Evolutionary conservation across 2,329 filamentous ascomycete species (phyloP), one percentile per base, ranked within the genome.

Genomic region (Neonectria faginata): DNA sequence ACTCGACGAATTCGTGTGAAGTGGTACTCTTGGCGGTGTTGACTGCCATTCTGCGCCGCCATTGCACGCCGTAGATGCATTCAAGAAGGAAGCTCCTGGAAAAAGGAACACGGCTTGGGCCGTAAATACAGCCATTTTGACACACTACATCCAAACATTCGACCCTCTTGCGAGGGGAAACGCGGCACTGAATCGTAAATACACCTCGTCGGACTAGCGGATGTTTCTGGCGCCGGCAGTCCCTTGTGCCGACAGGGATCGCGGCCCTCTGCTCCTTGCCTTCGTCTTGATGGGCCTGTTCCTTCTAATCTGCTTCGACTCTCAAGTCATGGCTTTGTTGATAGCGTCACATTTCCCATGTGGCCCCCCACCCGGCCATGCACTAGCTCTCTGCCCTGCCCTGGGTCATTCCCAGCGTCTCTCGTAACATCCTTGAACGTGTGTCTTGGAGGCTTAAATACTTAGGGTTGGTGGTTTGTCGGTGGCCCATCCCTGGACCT

Each of bases 301-400:
- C 3, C 7, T 18, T 42, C 53, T 56, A 45, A 56, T 42, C 53
- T 56, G 41, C 18, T 33, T 56, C 53, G 14, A n/a, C 18, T 42
- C 39, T 14, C 53, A 56, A 45, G 39, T 45, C 53, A 47, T 56
- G 36, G 44, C 22, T 27, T 33, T 44, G 25, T 33, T 31, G 27
- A 41, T 47, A 42, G 56, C 44, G 56, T 29, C 56, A 31, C 22
- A 50, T 58, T 25, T 58, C 45, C 56, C 56, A 58, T 58, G 56
- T 58, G 56, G 45, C 56, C 18, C 45, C 39, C 22, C 56, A 36
- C 56, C 22, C 53, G 25, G 25, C 25, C n/a, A 39, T 31, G 33
- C 41, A 20, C 44, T 42, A 18, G 31, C 22, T 36, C 39, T 31
- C n/a, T 33, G n/a, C 27, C 39, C 25, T 51, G 53, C 18, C 41